Evolutionary conservation across 805 yeast species (phyloP).

Genomic region (Maudiozyma turicensis): DNA sequence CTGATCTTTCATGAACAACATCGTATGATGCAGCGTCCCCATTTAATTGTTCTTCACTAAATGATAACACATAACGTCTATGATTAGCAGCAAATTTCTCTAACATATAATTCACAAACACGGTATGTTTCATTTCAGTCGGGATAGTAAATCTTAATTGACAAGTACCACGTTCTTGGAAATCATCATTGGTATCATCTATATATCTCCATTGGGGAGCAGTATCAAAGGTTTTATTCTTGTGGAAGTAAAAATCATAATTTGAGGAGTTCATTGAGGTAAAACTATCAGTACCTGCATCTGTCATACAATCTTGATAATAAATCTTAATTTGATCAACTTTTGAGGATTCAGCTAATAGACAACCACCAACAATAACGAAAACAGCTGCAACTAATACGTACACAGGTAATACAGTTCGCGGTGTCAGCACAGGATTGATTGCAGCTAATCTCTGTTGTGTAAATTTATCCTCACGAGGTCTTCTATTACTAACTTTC

Average conservation of each 20-base stretch:
- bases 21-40: constrained; percentile 58
- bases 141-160: constrained; percentile 68
- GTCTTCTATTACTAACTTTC: constrained; percentile 48
- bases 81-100: constrained; percentile 92
- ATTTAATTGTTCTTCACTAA: constrained; percentile 73
- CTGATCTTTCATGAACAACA: constrained; percentile 40
- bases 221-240: constrained; percentile 27
- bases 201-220: constrained; percentile 62
- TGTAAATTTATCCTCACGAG: constrained; percentile 65
- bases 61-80: constrained; percentile 83
- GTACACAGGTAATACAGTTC: constrained; percentile 75
- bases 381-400: constrained; percentile 66
- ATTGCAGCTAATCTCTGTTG: constrained; percentile 51
- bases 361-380: constrained; percentile 83
- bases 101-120: constrained; percentile 68
- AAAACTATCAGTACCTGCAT: constrained; percentile 39
- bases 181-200: constrained; percentile 35
- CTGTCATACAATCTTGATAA: constrained; percentile 58
- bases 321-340: constrained; percentile 68
- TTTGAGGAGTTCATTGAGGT: constrained; percentile 48
- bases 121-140: constrained; percentile 58
- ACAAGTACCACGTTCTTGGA: constrained; percentile 53
- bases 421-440: constrained; percentile 84
- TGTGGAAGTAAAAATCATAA: constrained; percentile 47
- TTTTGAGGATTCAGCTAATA: constrained; percentile 57